phyloP scores from a whole-genome alignment of 2,329 filamentous ascomycete species.

The Aspergillus chevalieri region DNA sequence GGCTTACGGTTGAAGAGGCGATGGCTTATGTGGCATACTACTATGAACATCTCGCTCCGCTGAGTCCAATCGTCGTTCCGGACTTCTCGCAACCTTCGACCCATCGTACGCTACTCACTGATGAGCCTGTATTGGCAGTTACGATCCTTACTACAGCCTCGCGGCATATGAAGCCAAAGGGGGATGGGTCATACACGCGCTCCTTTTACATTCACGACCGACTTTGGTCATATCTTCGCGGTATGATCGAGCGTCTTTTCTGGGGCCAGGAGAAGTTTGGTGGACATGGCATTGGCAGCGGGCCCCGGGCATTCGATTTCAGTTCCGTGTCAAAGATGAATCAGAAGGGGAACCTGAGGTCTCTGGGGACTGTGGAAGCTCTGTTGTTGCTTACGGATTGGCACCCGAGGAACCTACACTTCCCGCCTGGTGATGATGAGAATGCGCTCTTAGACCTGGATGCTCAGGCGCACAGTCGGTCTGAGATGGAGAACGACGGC shows the following conservation, averaged over 20 bases:
- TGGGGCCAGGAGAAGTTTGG: constrained; percentile 97
- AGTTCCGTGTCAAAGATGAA: constrained; percentile 49
- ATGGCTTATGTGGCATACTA: constrained; percentile 95
- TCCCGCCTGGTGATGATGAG: constrained; percentile 67
- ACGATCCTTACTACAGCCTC: constrained; percentile 88
- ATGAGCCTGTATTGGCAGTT: constrained; percentile 88
- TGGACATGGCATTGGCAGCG: constrained; percentile 57
- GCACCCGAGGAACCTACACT: constrained; percentile 91
- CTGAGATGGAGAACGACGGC: constrained; percentile 39
- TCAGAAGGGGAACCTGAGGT: constrained; percentile 72
- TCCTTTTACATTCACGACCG: constrained; percentile 91
- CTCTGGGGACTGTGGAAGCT: constrained; percentile 88
- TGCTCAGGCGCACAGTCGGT: constrained; percentile 57
- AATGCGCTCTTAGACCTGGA: constrained; percentile 62
- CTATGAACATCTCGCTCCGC: constrained; percentile 80
- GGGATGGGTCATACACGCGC: constrained; percentile 73
- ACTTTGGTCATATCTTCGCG: constrained; percentile 86
- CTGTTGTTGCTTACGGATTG: constrained; percentile 92
- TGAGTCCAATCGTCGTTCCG: constrained; percentile 89
- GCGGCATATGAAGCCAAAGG: constrained; percentile 72
- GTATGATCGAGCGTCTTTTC: constrained; percentile 90
- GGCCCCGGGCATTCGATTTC: constrained; percentile 62
- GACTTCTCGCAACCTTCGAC: constrained; percentile 79
- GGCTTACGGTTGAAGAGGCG: constrained; percentile 90
- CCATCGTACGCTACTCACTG: constrained; percentile 72